phyloP scores from a whole-genome alignment of 352 stramenopile genomes.

The Phytophthora fragariae region DNA sequence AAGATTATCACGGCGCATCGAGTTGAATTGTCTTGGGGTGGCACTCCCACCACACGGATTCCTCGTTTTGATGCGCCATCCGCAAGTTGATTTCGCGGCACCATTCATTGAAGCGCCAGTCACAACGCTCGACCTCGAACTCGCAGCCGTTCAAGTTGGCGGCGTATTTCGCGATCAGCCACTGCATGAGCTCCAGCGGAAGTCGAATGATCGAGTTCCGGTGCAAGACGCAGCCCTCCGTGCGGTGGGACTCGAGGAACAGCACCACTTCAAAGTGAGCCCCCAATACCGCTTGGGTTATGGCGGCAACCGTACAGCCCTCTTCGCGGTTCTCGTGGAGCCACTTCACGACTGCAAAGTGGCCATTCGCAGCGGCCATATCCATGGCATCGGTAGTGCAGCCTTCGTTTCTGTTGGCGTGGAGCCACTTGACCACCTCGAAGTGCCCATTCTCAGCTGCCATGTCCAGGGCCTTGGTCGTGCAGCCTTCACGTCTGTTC shows the following conservation, averaged over 20 bases:
- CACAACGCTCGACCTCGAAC: slow-evolving; percentile 32
- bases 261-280: slow-evolving; percentile 38
- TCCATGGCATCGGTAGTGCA: slow-evolving; percentile 38
- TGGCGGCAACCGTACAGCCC: slow-evolving; percentile 34
- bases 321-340: slow-evolving; percentile 38
- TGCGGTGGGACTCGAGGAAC: slow-evolving; percentile 30
- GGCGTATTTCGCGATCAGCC: slow-evolving; percentile 32
- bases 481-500: slow-evolving; percentile 37
- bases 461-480: slow-evolving; percentile 34
- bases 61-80: slow-evolving; percentile 34
- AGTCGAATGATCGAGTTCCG: slow-evolving; percentile 34
- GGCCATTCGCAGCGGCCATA: slow-evolving; percentile 27
- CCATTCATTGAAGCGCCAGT: slow-evolving; percentile 41
- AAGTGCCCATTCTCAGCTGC: slow-evolving; percentile 41
- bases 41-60: slow-evolving; percentile 39
- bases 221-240: slow-evolving; percentile 29
- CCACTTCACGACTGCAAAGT: slow-evolving; percentile 31
- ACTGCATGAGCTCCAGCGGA: slow-evolving; percentile 39
- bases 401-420: slow-evolving; percentile 34
- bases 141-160: slow-evolving; percentile 30
- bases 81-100: slow-evolving; percentile 28
- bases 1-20: not conserved
- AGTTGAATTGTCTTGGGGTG: slow-evolving; percentile 9
- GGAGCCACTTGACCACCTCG: slow-evolving; percentile 41
- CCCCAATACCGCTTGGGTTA: slow-evolving; percentile 33